Evolutionary conservation across 83 land plant genomes (phyloP), one percentile per base, ranked within the genome.

Genomic region (Diphasiastrum complanatum): DNA sequence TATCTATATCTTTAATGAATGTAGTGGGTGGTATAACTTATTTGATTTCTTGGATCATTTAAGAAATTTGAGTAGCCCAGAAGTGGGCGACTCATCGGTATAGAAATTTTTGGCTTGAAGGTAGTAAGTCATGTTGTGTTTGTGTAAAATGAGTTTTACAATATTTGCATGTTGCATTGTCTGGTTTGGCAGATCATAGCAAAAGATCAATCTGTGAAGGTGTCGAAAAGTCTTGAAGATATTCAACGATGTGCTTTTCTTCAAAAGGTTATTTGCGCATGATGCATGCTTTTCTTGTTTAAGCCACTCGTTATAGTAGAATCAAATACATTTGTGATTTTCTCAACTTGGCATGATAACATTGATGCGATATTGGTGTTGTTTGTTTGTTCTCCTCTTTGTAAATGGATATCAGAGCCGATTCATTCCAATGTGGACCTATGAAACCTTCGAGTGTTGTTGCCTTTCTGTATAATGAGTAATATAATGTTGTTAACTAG

Each of bases 131-230:
- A n/a, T n/a, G n/a, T n/a, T n/a, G n/a, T n/a, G n/a, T n/a, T n/a
- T n/a, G n/a, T n/a, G n/a, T n/a, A n/a, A n/a, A n/a, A n/a, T n/a
- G n/a, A n/a, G n/a, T n/a, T n/a, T n/a, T n/a, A n/a, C n/a, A n/a
- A n/a, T n/a, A n/a, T n/a, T n/a, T n/a, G n/a, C n/a, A n/a, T n/a
- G n/a, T n/a, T n/a, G n/a, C n/a, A n/a, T n/a, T n/a, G n/a, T n/a
- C n/a, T n/a, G n/a, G n/a, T n/a, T 20, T 18, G 69, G 29, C 76
- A 90, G 97, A 82, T 86, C 29, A 77, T 90, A 45, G 76, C 86
- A 2, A 85, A 85, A 65, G 92, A 86, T 51, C 80, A 79, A 36
- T 83, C 85, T 18, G 91, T 92, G 8, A 92, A 92, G 66, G 61
- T 76, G 11, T 82, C 91, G 22, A 92, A 88, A 72, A 75, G 75